phyloP scores from a whole-genome alignment of 441 rosid genomes.

The Euphorbia corollata region DNA sequence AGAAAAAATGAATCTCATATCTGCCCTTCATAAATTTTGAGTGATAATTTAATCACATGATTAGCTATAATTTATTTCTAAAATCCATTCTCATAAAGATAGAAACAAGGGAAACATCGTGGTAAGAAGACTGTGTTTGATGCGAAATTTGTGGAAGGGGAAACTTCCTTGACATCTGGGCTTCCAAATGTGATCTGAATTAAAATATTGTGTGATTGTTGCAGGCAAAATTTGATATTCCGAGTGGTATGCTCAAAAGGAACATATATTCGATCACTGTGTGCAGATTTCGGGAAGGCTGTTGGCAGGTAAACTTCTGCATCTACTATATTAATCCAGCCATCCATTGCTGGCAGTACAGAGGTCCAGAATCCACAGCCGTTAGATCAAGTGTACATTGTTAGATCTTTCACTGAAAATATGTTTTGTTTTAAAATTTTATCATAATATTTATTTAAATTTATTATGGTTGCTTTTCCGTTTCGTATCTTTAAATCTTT shows the following conservation, averaged over 20 bases:
- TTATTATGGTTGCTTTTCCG: background rate
- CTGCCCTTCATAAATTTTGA: background rate
- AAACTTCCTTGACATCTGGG: constrained; percentile 4
- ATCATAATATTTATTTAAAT: background rate
- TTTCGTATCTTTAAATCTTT: background rate
- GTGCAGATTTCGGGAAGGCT: constrained; percentile 90
- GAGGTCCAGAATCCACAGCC: too few species aligned
- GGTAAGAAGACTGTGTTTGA: background rate
- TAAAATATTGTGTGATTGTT: constrained; percentile 5
- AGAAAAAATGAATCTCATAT: background rate
- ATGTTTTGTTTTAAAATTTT: too few species aligned
- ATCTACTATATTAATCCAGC: too few species aligned
- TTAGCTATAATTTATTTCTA: background rate
- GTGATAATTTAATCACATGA: background rate
- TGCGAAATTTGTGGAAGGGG: background rate
- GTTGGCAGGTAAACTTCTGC: constrained; percentile 87
- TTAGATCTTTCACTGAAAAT: too few species aligned
- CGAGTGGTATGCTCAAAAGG: constrained; percentile 86
- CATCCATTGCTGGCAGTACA: too few species aligned
- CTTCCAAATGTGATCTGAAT: constrained; percentile 9
- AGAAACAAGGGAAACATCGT: background rate
- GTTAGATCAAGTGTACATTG: too few species aligned
- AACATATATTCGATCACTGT: constrained; percentile 83
- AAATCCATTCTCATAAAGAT: background rate
- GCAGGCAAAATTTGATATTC: constrained; percentile 85